These are phyloP conservation scores for Colletotrichum sp. DNA, from an alignment of 2,329 filamentous ascomycete species.

Conservation along the genomic window DNA sequence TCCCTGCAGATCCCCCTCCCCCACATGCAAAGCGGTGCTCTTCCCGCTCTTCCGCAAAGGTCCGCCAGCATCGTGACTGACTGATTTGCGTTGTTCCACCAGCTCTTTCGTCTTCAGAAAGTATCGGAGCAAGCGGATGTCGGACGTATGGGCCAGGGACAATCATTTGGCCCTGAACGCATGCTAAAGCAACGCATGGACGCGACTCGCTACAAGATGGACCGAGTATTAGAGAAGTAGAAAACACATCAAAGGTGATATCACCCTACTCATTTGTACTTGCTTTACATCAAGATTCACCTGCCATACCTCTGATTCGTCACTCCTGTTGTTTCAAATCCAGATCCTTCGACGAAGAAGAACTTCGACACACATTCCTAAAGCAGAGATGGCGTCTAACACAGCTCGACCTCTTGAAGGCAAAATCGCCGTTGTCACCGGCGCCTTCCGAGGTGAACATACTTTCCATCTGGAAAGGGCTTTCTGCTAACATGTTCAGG, in stretches of 20 bases:
- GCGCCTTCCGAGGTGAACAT: not conserved
- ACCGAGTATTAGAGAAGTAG: not conserved
- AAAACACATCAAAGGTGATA: not conserved
- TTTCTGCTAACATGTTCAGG: conserved; percentile 48
- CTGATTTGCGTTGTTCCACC: not conserved
- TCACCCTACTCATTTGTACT: not conserved
- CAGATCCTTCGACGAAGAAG: not conserved
- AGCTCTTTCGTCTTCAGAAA: not conserved
- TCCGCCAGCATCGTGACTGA: not conserved
- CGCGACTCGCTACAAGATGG: not conserved
- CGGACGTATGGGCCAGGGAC: not conserved
- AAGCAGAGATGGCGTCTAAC: not conserved
- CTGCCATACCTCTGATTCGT: not conserved
- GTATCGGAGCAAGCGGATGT: not conserved
- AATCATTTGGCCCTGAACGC: not conserved
- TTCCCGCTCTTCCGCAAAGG: not conserved
- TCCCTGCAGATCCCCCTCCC: not conserved
- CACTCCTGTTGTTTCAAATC: not conserved
- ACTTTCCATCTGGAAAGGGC: not conserved
- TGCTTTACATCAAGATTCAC: not conserved
- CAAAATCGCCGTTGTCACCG: not conserved
- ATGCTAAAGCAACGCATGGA: not conserved
- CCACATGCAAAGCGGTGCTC: not conserved
- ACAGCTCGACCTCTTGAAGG: not conserved
- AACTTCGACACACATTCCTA: not conserved